Evolutionary conservation across 1,284 basidiomycete genomes (phyloP).

Genomic region (Cutaneotrichosporon dermatis): DNA sequence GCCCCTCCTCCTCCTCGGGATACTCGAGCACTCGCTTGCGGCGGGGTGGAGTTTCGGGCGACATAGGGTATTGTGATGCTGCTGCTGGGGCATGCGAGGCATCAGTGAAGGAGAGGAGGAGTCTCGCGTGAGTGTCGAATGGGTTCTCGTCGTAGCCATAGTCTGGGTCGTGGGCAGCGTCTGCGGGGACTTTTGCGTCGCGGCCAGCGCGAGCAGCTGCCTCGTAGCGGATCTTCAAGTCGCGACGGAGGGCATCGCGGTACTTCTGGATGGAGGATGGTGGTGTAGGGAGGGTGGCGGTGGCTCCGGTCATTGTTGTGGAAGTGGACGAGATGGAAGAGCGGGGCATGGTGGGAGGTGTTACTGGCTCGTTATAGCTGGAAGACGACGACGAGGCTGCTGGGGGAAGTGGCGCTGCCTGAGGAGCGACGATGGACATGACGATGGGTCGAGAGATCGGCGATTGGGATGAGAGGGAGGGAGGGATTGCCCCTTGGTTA

Average conservation of each 20-base stretch:
- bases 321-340: background rate
- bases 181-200: background rate
- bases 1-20: background rate
- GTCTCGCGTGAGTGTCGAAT: slow-evolving; percentile 15
- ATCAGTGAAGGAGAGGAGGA: slow-evolving; percentile 4
- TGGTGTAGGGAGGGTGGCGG: slow-evolving; percentile 3
- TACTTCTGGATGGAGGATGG: slow-evolving; percentile 17
- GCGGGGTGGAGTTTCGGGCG: background rate
- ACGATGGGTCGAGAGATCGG: too few species aligned
- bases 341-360: background rate
- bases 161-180: slow-evolving; percentile 17
- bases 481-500: too few species aligned
- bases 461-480: too few species aligned
- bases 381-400: background rate
- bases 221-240: slow-evolving; percentile 11
- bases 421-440: background rate
- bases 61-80: background rate
- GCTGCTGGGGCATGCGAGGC: background rate
- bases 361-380: background rate
- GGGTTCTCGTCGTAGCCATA: slow-evolving; percentile 24
- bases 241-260: slow-evolving; percentile 14
- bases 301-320: too few species aligned
- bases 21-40: background rate
- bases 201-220: slow-evolving; percentile 10
- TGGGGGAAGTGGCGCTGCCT: background rate